Evolutionary conservation across 495 filamentous ascomycete genomes (phyloP).

Genomic region (Penicillium riverlandense): DNA sequence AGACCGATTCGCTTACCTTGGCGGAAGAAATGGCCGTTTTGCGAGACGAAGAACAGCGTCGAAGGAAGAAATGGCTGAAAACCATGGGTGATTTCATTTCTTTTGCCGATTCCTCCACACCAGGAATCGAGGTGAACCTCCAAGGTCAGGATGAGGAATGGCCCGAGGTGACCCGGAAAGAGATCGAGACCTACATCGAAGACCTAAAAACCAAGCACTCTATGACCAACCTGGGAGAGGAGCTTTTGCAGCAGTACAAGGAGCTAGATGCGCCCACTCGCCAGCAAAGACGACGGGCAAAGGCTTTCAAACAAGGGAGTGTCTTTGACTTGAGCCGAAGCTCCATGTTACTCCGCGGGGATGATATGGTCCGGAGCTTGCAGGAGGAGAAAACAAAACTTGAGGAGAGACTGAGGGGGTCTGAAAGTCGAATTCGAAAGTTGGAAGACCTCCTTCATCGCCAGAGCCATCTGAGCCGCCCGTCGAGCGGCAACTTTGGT

Average conservation of each 20-base stretch:
- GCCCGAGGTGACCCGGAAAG: constrained; percentile 57
- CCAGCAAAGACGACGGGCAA: constrained; percentile 68
- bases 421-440: constrained; percentile 85
- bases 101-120: constrained; percentile 54
- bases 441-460: constrained; percentile 90
- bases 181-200: constrained; percentile 49
- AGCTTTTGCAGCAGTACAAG: constrained; percentile 60
- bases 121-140: constrained; percentile 79
- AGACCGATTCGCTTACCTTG: constrained; percentile 70
- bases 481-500: constrained; percentile 62
- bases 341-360: constrained; percentile 71
- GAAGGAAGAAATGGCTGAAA: constrained; percentile 86
- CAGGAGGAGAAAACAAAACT: constrained; percentile 73
- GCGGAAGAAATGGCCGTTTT: constrained; percentile 87
- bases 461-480: constrained; percentile 64
- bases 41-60: constrained; percentile 83
- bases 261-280: constrained; percentile 61
- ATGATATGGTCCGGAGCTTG: constrained; percentile 68
- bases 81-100: constrained; percentile 56
- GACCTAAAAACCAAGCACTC: constrained; percentile 36
- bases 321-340: constrained; percentile 78
- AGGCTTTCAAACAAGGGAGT: constrained; percentile 93
- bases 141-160: constrained; percentile 72
- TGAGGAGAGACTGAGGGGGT: constrained; percentile 75
- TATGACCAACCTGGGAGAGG: constrained; percentile 39